Conservation (phyloP, 192 early-diverging fungal species). For the Podochytrium sp. region DNA sequence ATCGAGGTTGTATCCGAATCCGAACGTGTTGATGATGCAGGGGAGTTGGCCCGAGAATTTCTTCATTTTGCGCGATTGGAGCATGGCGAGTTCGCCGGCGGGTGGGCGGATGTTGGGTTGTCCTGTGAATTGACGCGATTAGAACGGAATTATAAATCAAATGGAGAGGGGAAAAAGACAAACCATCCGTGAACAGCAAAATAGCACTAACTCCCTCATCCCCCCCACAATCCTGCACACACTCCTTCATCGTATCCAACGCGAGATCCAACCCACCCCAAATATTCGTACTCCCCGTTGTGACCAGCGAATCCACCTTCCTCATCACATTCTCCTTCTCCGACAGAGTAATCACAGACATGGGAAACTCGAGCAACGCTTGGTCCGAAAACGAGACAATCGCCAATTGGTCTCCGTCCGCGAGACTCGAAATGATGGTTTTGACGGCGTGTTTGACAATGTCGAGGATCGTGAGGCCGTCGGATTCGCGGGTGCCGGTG, state of each 20-base stretch:
- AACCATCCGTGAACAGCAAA: constrained; percentile 40
- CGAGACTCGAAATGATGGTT: constrained; percentile 34
- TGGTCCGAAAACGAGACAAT: constrained; percentile 40
- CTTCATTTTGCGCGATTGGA: constrained; percentile 17
- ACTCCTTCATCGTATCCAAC: constrained; percentile 5
- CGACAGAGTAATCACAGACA: background rate
- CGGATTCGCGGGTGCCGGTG: constrained; percentile 17
- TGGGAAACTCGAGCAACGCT: constrained; percentile 16
- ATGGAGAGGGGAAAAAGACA: background rate
- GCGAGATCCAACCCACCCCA: constrained; percentile 23
- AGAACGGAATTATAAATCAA: background rate
- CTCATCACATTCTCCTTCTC: background rate
- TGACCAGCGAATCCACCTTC: background rate
- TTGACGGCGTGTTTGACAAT: constrained; percentile 44
- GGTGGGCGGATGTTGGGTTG: constrained; percentile 33
- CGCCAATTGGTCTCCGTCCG: constrained; percentile 23
- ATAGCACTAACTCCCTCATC: constrained; percentile 4
- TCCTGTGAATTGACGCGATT: constrained; percentile 25
- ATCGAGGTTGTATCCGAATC: constrained; percentile 44
- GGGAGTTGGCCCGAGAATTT: constrained; percentile 25
- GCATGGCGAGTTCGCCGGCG: constrained; percentile 31
- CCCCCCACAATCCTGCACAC: background rate
- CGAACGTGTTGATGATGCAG: constrained; percentile 40
- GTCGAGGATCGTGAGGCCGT: constrained; percentile 37
- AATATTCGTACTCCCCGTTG: constrained; percentile 31